A percentile compares a stretch with the other conserved stretches of the same genome.
Conservation (phyloP, 768 basidiomycete genomes). For the Porphyrellus cyaneotinctus region DNA sequence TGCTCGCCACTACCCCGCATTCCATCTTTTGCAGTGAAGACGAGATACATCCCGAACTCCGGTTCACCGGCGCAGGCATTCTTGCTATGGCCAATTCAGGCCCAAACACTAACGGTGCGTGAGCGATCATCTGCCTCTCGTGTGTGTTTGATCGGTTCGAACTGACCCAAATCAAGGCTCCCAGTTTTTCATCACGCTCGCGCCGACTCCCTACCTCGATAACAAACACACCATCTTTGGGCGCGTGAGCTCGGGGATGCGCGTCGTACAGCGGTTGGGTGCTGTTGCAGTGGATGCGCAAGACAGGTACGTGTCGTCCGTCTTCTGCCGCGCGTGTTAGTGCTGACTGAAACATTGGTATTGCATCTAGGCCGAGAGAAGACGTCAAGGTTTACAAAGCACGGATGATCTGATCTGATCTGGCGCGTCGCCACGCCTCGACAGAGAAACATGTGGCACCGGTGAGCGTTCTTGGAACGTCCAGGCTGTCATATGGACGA, state of each 20-base stretch:
- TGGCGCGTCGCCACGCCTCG: not conserved
- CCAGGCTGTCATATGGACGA: too few relatives aligned
- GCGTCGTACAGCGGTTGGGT: constrained; percentile 86
- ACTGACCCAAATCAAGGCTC: constrained; percentile 58
- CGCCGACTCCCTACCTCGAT: constrained; percentile 80
- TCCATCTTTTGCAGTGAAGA: constrained; percentile 56
- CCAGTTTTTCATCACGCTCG: constrained; percentile 89
- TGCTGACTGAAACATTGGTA: not conserved
- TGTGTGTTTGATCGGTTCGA: not conserved
- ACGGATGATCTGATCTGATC: constrained; percentile 20
- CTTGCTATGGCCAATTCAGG: constrained; percentile 98
- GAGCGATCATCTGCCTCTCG: not conserved
- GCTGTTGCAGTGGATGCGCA: constrained; percentile 87
- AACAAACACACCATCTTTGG: constrained; percentile 89
- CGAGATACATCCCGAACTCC: constrained; percentile 84
- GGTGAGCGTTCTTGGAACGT: too few relatives aligned
- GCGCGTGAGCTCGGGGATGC: constrained; percentile 86
- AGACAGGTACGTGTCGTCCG: constrained; percentile 47
- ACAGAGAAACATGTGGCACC: too few relatives aligned
- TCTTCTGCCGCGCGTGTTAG: not conserved
- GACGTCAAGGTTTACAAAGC: constrained; percentile 90
- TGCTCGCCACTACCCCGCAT: not conserved
- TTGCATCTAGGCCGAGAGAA: constrained; percentile 48
- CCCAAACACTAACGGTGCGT: constrained; percentile 77
- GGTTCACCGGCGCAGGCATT: constrained; percentile 95